A percentile compares a stretch with the other conserved stretches of the same genome.
phyloP scores from a whole-genome alignment of 768 basidiomycete genomes.

The Boletus sp. region DNA sequence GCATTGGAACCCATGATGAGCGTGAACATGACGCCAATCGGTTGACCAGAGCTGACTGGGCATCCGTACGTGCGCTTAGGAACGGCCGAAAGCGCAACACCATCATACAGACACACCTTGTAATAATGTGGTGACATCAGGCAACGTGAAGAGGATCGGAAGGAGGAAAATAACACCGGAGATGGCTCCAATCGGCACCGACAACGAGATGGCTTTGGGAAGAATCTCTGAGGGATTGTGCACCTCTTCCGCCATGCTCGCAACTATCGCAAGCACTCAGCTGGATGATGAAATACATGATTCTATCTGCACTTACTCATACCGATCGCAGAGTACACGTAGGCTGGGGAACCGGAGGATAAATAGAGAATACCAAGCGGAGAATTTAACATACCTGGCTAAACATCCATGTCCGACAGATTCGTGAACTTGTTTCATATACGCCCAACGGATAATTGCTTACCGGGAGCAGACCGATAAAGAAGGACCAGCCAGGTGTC shows the following conservation, averaged over 20 bases:
- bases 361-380: background rate
- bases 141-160: conserved; percentile 64
- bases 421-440: background rate
- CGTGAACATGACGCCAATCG: conserved; percentile 61
- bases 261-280: conserved; percentile 36
- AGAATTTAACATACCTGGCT: conserved; percentile 28
- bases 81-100: background rate
- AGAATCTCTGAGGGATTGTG: conserved; percentile 54
- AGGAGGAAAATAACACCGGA: conserved; percentile 55
- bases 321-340: conserved; percentile 57
- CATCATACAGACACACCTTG: conserved; percentile 37
- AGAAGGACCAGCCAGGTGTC: conserved; percentile 68
- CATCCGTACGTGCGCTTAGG: background rate
- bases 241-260: conserved; percentile 70
- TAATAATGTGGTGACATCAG: conserved; percentile 52
- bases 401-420: background rate
- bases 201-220: conserved; percentile 53
- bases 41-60: conserved; percentile 60
- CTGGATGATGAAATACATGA: background rate
- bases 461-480: conserved; percentile 61
- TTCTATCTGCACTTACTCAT: conserved; percentile 45
- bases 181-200: conserved; percentile 51
- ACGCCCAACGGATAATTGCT: conserved; percentile 8
- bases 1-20: conserved; percentile 59
- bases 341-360: conserved; percentile 38